phyloP scores from a whole-genome alignment of 306 rosid genomes.

The Carpinus viminea region DNA sequence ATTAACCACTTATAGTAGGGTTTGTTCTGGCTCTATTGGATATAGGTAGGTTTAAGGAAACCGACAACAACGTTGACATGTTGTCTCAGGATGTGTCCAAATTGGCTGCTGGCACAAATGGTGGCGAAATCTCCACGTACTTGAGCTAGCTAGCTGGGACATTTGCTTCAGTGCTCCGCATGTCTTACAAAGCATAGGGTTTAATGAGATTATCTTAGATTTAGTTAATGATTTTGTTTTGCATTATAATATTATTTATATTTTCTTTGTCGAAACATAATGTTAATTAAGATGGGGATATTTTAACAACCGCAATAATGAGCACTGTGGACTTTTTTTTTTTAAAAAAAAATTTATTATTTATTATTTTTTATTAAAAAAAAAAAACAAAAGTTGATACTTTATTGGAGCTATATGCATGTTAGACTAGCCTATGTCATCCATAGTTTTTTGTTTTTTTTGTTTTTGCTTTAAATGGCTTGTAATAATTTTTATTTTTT shows the following conservation, averaged over 20 bases:
- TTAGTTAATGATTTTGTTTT: background rate
- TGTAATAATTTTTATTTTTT: no score
- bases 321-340: no score
- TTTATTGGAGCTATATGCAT: no score
- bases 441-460: no score
- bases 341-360: no score
- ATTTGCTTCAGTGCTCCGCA: background rate
- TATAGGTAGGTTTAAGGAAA: background rate
- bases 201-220: background rate
- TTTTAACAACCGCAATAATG: no score
- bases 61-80: background rate
- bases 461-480: no score
- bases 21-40: background rate
- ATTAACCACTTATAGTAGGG: background rate
- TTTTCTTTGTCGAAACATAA: background rate
- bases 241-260: background rate
- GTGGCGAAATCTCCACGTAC: background rate
- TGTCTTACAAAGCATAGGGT: background rate
- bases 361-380: no score
- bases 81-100: background rate
- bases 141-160: background rate
- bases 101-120: background rate
- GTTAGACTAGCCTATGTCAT: no score
- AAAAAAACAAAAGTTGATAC: no score
- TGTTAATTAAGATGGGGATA: no score